Conservation (phyloP, 163 green algal species). For the Picocystis sp. region DNA sequence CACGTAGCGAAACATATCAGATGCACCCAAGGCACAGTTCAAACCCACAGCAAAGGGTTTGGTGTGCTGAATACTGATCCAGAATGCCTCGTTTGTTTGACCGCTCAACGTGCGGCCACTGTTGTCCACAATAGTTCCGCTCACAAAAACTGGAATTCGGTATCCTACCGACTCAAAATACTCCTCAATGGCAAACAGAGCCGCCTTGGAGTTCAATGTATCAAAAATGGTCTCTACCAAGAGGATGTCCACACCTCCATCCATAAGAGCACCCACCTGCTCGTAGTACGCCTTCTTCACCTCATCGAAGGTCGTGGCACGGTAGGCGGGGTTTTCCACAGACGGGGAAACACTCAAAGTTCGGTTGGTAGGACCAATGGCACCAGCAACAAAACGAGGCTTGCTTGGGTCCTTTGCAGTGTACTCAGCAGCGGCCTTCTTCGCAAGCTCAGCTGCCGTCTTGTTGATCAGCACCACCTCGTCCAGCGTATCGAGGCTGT, state of each 20-base stretch:
- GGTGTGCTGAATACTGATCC: conserved; percentile 78
- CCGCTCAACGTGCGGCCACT: conserved; percentile 83
- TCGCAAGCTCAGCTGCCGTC: conserved; percentile 66
- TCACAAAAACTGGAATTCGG: conserved; percentile 83
- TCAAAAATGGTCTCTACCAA: conserved; percentile 99
- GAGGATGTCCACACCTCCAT: conserved; percentile 86
- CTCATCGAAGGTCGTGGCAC: conserved; percentile 89
- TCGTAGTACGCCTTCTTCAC: conserved; percentile 86
- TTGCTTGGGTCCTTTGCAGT: conserved; percentile 54
- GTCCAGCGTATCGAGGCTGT: conserved; percentile 61
- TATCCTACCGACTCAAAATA: conserved; percentile 72
- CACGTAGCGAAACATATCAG: conserved; percentile 87
- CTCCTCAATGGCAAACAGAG: conserved; percentile 70
- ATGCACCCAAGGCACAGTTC: conserved; percentile 90
- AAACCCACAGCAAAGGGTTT: conserved; percentile 84
- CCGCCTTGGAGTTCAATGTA: conserved; percentile 91
- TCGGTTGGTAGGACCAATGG: conserved; percentile 91
- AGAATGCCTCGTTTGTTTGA: conserved; percentile 98
- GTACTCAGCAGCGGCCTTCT: conserved; percentile 44
- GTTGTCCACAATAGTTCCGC: conserved; percentile 90
- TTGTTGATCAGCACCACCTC: conserved; percentile 87
- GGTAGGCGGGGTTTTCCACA: conserved; percentile 91
- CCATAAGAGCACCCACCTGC: conserved; percentile 67
- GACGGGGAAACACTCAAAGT: conserved; percentile 83
- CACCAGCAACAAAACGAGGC: conserved; percentile 72